These are phyloP conservation scores for Cercophora scortea DNA, from an alignment of 495 filamentous ascomycete genomes.

Conservation along the genomic window DNA sequence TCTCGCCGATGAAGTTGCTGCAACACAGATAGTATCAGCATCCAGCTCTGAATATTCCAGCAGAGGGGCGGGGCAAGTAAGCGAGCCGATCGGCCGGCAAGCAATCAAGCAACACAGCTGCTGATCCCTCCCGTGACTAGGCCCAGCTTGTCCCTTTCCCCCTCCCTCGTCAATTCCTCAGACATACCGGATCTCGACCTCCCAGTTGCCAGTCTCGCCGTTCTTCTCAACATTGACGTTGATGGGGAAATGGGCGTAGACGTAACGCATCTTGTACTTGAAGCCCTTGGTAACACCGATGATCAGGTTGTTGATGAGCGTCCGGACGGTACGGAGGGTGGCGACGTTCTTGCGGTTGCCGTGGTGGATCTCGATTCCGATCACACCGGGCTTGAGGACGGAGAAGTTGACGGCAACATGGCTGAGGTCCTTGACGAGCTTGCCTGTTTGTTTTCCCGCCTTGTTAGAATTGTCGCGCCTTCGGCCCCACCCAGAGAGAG, in stretches of 20 bases:
- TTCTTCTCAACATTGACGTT: constrained; percentile 99
- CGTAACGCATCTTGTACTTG: constrained; percentile 99
- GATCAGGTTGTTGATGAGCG: constrained; percentile 96
- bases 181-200: constrained; percentile 95
- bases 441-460: constrained; percentile 45
- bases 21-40: constrained; percentile 20
- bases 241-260: constrained; percentile 99
- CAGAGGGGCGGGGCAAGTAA: too few species aligned
- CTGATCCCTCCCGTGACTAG: not conserved
- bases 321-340: constrained; percentile 93
- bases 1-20: constrained; percentile 99
- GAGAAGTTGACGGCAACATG: constrained; percentile 95
- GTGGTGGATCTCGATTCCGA: constrained; percentile 96
- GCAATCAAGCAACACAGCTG: too few species aligned
- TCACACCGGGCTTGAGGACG: constrained; percentile 66
- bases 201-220: constrained; percentile 72
- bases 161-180: not conserved
- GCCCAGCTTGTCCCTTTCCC: not conserved
- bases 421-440: constrained; percentile 90
- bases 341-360: constrained; percentile 95
- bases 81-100: too few species aligned
- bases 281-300: constrained; percentile 96
- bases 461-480: constrained; percentile 7
- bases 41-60: not conserved
- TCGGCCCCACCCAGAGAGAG: too few species aligned